Conservation (phyloP, 2,329 filamentous ascomycete genomes). For the Incumbomyces delicatus region DNA sequence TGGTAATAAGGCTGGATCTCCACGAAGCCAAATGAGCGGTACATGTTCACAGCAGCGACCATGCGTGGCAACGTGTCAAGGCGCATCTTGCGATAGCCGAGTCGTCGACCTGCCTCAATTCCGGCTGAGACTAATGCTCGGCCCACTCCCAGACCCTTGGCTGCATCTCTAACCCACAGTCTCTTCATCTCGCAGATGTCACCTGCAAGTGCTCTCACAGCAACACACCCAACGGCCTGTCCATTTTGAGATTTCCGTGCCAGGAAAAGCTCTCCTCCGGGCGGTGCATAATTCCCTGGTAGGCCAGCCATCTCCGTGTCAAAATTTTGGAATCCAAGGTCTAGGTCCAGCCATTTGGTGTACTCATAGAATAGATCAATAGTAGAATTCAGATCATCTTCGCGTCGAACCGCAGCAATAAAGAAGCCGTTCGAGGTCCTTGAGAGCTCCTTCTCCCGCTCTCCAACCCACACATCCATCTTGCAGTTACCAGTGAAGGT, state of each 20-base stretch:
- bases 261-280: constrained; percentile 41
- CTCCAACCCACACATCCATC: too few relatives aligned
- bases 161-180: constrained; percentile 41
- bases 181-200: constrained; percentile 47
- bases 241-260: constrained; percentile 25
- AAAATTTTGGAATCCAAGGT: constrained; percentile 50
- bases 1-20: constrained; percentile 47
- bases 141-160: constrained; percentile 42
- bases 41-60: constrained; percentile 41
- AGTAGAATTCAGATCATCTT: constrained; percentile 34
- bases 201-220: constrained; percentile 9
- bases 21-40: constrained; percentile 42
- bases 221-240: constrained; percentile 16
- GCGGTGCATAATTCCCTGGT: constrained; percentile 44
- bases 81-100: constrained; percentile 44
- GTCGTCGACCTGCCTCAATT: constrained; percentile 34
- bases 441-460: not conserved
- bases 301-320: constrained; percentile 41
- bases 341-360: constrained; percentile 38
- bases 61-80: constrained; percentile 49
- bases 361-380: constrained; percentile 36
- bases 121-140: constrained; percentile 37
- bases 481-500: too few relatives aligned
- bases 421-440: constrained; percentile 2
- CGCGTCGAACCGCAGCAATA: constrained; percentile 27